Percentiles rank a stretch among this genome's conserved stretches.
These are phyloP conservation scores for Yamadazyma takamatsuzukensis DNA, from an alignment of 805 yeast genomes.

Conservation along the genomic window DNA sequence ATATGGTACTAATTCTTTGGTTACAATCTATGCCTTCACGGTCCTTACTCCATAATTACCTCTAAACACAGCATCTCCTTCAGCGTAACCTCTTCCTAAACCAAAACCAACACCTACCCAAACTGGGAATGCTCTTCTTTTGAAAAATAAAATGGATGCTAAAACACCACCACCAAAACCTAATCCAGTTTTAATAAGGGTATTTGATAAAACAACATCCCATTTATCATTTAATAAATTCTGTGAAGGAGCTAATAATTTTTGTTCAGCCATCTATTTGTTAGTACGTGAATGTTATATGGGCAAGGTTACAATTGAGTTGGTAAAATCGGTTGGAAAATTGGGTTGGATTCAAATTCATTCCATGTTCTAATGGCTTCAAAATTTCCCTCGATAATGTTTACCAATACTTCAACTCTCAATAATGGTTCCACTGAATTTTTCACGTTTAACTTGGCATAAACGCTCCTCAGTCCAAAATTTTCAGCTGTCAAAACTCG, in stretches of 20 bases:
- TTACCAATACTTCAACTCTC: background rate
- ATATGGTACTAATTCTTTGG: no score
- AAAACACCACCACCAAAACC: slow-evolving; percentile 97
- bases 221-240: slow-evolving; percentile 69
- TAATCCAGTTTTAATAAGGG: slow-evolving; percentile 89
- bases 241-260: slow-evolving; percentile 45
- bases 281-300: slow-evolving; percentile 7
- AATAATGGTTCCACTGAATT: background rate
- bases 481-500: no score
- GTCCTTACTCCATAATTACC: slow-evolving; percentile 72
- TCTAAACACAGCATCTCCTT: slow-evolving; percentile 96
- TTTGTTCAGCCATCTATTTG: slow-evolving; percentile 27
- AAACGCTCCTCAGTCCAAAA: no score
- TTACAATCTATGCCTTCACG: slow-evolving; percentile 54
- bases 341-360: background rate
- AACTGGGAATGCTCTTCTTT: slow-evolving; percentile 94
- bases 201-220: slow-evolving; percentile 95
- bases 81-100: slow-evolving; percentile 95
- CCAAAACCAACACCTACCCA: slow-evolving; percentile 98
- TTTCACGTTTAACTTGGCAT: no score
- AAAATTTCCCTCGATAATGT: background rate
- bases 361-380: background rate
- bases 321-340: no score
- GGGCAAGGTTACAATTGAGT: background rate
- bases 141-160: slow-evolving; percentile 84